Evolutionary conservation across 2,329 filamentous ascomycete species (phyloP).

Genomic region (Microdochium trichocladiopsis): DNA sequence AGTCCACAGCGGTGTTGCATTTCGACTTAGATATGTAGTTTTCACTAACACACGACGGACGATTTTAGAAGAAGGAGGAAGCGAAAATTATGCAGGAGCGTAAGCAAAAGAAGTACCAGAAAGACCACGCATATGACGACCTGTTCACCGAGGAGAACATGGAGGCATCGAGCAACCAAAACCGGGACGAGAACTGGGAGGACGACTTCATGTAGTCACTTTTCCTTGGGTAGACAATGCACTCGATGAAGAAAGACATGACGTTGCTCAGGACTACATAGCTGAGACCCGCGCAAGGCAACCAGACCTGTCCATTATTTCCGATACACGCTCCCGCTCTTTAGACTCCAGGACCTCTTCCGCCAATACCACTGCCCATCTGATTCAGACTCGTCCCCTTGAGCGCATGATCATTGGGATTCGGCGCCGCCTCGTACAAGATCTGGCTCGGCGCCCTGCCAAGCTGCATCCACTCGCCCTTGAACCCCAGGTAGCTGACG

Average conservation of each 20-base stretch:
- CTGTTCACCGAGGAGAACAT: conserved; percentile 79
- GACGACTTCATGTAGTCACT: conserved; percentile 81
- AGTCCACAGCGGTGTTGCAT: too few relatives aligned
- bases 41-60: neutral
- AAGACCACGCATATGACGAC: conserved; percentile 97
- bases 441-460: conserved; percentile 79
- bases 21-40: too few relatives aligned
- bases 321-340: neutral
- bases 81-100: conserved; percentile 67
- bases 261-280: neutral
- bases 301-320: too few relatives aligned
- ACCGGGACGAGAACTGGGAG: conserved; percentile 68
- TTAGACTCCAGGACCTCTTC: conserved; percentile 26
- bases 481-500: conserved; percentile 82
- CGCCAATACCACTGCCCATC: conserved; percentile 48
- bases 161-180: conserved; percentile 74
- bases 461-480: conserved; percentile 86
- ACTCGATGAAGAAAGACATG: neutral
- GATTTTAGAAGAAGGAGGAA: conserved; percentile 66
- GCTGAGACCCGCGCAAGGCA: too few relatives aligned
- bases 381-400: conserved; percentile 49
- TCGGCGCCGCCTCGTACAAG: conserved; percentile 88
- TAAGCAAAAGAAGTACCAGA: conserved; percentile 86
- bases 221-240: neutral
- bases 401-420: conserved; percentile 76